Evolutionary conservation across 2,329 filamentous ascomycete genomes (phyloP).

Genomic region (Parafenestella ontariensis): DNA sequence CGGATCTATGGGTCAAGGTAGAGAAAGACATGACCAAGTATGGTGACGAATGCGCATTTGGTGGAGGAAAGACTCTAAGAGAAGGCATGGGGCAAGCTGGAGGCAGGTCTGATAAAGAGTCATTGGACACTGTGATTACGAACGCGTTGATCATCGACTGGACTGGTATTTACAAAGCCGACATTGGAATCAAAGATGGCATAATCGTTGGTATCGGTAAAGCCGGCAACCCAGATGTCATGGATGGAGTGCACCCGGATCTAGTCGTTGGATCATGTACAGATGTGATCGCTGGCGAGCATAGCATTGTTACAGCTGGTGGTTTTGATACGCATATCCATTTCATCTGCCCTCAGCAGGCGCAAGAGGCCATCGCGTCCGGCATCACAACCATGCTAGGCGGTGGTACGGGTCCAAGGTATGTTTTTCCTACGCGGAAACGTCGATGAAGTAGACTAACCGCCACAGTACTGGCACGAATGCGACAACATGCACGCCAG

Average conservation of each 20-base stretch:
- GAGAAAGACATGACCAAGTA: conserved; percentile 85
- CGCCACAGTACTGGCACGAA: conserved; percentile 76
- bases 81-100: conserved; percentile 96
- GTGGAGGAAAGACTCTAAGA: conserved; percentile 89
- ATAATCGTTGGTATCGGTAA: conserved; percentile 90
- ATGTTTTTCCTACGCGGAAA: conserved; percentile 25
- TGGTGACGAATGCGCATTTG: conserved; percentile 94
- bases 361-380: conserved; percentile 79
- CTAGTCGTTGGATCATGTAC: conserved; percentile 89
- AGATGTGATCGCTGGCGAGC: conserved; percentile 89
- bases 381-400: conserved; percentile 91
- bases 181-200: conserved; percentile 91
- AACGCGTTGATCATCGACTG: conserved; percentile 93
- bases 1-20: conserved; percentile 88
- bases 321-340: conserved; percentile 92
- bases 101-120: conserved; percentile 73
- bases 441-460: conserved; percentile 23
- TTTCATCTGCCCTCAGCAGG: conserved; percentile 94
- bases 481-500: conserved; percentile 92
- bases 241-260: conserved; percentile 81
- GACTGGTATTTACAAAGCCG: conserved; percentile 93
- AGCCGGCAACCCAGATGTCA: conserved; percentile 95
- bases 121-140: conserved; percentile 83
- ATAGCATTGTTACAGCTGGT: conserved; percentile 88
- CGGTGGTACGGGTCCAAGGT: conserved; percentile 90